Conservation (phyloP, 345 rosid species). For the Lenwebbia sp. region DNA sequence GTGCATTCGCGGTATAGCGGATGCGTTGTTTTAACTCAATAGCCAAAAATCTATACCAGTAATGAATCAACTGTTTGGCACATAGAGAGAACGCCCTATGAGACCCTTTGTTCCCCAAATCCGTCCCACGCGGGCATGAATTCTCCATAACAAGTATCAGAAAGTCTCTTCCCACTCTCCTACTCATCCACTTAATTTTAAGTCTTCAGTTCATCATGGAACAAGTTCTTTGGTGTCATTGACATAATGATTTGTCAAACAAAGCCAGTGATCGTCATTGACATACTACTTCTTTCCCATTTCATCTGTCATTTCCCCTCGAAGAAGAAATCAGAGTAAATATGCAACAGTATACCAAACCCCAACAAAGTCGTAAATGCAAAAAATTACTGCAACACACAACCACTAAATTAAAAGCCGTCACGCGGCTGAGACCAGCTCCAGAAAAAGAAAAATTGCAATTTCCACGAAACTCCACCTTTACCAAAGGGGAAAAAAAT, state of each 20-base stretch:
- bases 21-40: not conserved
- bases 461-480: slow-evolving; percentile 1
- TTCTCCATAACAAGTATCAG: not conserved
- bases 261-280: not conserved
- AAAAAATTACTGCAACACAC: not conserved
- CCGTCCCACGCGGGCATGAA: not conserved
- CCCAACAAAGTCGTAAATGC: not conserved
- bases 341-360: not conserved
- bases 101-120: not conserved
- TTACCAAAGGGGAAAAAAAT: not conserved
- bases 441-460: not conserved
- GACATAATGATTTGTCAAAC: not conserved
- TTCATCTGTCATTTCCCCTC: not conserved
- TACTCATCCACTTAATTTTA: not conserved
- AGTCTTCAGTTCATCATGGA: not conserved
- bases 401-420: not conserved
- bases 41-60: not conserved
- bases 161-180: not conserved
- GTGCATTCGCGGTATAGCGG: not conserved
- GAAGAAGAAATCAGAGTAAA: not conserved
- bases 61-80: not conserved
- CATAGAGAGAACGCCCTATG: not conserved
- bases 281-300: not conserved
- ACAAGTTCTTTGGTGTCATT: not conserved
- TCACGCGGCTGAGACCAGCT: not conserved